Percentiles rank a stretch among this genome's conserved stretches.
These are phyloP conservation scores for Citrullus amarus DNA, from an alignment of 306 rosid genomes.

Conservation along the genomic window DNA sequence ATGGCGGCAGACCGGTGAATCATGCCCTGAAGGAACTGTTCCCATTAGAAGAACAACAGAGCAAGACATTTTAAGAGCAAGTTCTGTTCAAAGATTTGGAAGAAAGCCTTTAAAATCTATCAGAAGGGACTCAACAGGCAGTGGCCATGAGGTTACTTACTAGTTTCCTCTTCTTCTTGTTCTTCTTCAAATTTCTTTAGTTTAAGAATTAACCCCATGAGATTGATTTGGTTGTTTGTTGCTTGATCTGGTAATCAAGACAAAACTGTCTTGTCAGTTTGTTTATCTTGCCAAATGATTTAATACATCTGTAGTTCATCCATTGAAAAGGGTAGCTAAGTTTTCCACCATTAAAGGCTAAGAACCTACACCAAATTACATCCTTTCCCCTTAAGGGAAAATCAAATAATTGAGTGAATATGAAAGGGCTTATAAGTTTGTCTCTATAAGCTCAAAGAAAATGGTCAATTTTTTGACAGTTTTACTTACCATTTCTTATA, in stretches of 20 bases:
- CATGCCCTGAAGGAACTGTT: constrained; percentile 81
- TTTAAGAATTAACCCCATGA: background rate
- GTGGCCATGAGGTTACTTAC: constrained; percentile 90
- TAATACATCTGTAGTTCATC: background rate
- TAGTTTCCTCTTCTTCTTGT: background rate
- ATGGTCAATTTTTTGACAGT: background rate
- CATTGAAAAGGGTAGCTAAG: background rate
- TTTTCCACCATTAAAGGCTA: background rate
- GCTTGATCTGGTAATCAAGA: constrained; percentile 1
- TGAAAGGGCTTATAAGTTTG: background rate
- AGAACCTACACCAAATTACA: background rate
- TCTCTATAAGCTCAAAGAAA: background rate
- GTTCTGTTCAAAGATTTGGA: constrained; percentile 56
- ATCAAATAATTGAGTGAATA: background rate
- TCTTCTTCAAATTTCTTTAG: background rate
- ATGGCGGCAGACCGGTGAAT: constrained; percentile 68
- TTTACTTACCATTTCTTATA: constrained; percentile 17
- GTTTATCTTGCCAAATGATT: background rate
- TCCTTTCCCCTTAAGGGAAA: background rate
- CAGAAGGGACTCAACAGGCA: constrained; percentile 74
- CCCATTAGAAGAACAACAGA: constrained; percentile 78
- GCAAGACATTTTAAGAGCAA: constrained; percentile 68
- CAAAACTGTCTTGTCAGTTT: background rate
- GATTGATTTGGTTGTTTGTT: constrained; percentile 3
- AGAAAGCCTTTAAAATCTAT: constrained; percentile 53